phyloP scores from a whole-genome alignment of 148 eudicot genomes.

The Vaccinium corymbosum region DNA sequence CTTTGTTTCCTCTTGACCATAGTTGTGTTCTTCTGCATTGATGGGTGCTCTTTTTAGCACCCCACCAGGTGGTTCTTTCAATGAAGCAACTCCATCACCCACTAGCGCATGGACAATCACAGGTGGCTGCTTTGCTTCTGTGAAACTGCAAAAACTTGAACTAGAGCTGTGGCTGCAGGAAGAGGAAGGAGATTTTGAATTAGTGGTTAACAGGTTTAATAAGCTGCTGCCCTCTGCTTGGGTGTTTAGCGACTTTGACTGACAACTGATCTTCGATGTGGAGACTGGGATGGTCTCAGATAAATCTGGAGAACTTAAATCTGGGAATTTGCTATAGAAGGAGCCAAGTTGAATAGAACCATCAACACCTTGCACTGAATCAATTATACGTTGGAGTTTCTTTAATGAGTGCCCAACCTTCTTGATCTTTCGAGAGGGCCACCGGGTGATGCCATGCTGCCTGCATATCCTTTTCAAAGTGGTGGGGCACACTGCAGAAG shows the following conservation, averaged over 20 bases:
- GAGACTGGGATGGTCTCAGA: conserved; percentile 28
- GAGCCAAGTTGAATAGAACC: conserved; percentile 76
- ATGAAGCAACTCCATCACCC: conserved; percentile 28
- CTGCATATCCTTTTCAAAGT: conserved; percentile 95
- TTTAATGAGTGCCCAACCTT: conserved; percentile 83
- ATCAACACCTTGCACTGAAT: conserved; percentile 83
- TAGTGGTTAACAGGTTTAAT: conserved; percentile 40
- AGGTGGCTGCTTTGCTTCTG: conserved; percentile 36
- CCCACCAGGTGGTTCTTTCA: conserved; percentile 30
- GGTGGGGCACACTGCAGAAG: conserved; percentile 81
- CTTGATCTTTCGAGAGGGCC: conserved; percentile 98
- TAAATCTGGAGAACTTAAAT: conserved; percentile 40
- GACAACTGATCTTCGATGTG: conserved; percentile 30
- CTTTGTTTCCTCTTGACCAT: conserved; percentile 22
- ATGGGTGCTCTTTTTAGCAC: conserved; percentile 45
- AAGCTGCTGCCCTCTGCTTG: conserved; percentile 41
- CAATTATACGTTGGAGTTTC: conserved; percentile 82
- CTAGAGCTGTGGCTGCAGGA: conserved; percentile 67
- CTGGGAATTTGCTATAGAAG: conserved; percentile 73
- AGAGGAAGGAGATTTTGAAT: conserved; percentile 52
- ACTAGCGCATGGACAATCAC: conserved; percentile 21
- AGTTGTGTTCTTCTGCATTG: conserved; percentile 36
- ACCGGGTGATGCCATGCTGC: conserved; percentile 83
- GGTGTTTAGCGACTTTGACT: conserved; percentile 28
- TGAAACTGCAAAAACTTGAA: conserved; percentile 52